Evolutionary conservation across 2,329 filamentous ascomycete species (phyloP).

Genomic region (Aureobasidium sp.): DNA sequence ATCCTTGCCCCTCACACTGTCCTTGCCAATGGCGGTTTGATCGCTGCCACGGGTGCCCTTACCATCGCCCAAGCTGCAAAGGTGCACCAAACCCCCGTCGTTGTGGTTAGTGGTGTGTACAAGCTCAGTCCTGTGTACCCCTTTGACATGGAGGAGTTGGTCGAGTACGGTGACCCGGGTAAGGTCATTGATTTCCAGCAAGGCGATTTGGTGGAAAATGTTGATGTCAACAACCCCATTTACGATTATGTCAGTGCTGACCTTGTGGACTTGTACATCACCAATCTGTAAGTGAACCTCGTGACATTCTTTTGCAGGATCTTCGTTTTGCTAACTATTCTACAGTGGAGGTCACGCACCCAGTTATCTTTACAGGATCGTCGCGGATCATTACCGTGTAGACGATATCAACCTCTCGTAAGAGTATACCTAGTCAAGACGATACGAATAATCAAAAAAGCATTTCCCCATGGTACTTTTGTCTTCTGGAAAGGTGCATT

Average conservation of each 20-base stretch:
- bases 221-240: conserved; percentile 69
- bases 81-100: conserved; percentile 74
- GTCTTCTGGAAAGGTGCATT: no score
- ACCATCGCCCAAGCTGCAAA: conserved; percentile 79
- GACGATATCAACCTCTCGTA: conserved; percentile 54
- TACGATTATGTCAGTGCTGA: conserved; percentile 77
- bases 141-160: conserved; percentile 69
- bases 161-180: conserved; percentile 78
- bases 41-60: conserved; percentile 78
- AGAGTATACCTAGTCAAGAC: not conserved
- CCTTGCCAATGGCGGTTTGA: conserved; percentile 76
- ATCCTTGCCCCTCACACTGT: conserved; percentile 83
- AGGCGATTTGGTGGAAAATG: conserved; percentile 66
- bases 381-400: conserved; percentile 66
- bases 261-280: conserved; percentile 72
- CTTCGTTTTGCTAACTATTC: not conserved
- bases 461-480: not conserved
- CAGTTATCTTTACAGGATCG: conserved; percentile 64
- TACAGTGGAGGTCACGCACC: conserved; percentile 57
- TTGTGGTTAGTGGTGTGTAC: conserved; percentile 86
- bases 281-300: conserved; percentile 58
- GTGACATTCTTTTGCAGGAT: not conserved
- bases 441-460: not conserved
- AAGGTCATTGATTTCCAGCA: conserved; percentile 71
- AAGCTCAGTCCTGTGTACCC: conserved; percentile 87